Evolutionary conservation across 1,284 basidiomycete species (phyloP), one percentile per base, ranked within the genome.

Genomic region (Pseudozyma sp.): DNA sequence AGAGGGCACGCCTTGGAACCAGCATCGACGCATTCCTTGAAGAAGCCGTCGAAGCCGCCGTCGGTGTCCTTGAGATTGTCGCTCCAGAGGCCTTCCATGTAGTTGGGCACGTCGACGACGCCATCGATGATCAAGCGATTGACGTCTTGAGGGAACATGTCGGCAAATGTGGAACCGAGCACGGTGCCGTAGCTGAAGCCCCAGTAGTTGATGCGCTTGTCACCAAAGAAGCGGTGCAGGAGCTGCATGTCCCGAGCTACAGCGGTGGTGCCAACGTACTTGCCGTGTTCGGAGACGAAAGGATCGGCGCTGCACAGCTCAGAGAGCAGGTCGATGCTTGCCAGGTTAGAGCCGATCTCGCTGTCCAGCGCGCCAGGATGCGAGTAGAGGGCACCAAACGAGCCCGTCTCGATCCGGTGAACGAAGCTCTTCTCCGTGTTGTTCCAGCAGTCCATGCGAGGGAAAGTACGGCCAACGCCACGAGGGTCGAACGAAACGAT

Each of bases 131-230:
- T 61, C 31, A 79, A 37, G 7, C 72, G 68, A 30, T 68, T 55
- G 40, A 75, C 66, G 30, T 78, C 68, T 9, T 78, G 39, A 11
- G 77, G 77, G 35, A 76, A 76, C 68, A 76, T 76, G 33, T 68
- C 75, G 45, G 69, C 67, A 30, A 67, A 79, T 3, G 56, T 57
- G n/a, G 61, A 64, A 24, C 77, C 75, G 17, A 79, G 63, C 10
- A 69, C 75, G 35, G 75, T 75, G n/a, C 77, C 75, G 47, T 78
- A 78, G 56, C 58, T 64, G 61, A 79, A 71, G 34, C 77, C 75
- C 68, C 68, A 72, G 49, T 72, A 78, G 59, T 72, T 62, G 56
- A 79, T 60, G 14, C 43, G 35, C 31, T 66, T 29, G 35, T 78
- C 75, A 16, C 73, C 66, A 47, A 75, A 55, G 54, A 62, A 68